phyloP scores from a whole-genome alignment of 805 yeast genomes.

The Yamadazyma kitorensis region DNA sequence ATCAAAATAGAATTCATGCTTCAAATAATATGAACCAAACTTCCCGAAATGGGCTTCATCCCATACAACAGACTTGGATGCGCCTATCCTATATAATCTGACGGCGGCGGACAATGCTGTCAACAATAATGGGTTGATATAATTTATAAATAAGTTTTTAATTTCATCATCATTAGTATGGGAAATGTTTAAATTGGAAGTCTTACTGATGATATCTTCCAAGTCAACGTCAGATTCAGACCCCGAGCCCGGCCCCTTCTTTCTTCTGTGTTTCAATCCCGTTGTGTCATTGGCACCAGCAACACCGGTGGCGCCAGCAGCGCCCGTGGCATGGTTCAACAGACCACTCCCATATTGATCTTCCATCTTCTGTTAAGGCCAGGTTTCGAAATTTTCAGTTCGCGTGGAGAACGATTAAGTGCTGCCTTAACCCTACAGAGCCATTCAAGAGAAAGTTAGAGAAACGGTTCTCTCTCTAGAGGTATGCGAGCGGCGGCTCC shows the following conservation, averaged over 20 bases:
- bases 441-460: no score
- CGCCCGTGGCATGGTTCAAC: neutral
- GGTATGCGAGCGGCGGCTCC: no score
- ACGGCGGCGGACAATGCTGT: conserved; percentile 41
- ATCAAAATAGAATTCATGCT: conserved; percentile 80
- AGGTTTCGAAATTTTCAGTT: no score
- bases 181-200: conserved; percentile 17
- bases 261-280: conserved; percentile 3
- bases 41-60: conserved; percentile 92
- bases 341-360: neutral
- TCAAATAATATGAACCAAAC: conserved; percentile 76
- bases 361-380: neutral
- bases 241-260: neutral
- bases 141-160: conserved; percentile 10
- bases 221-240: conserved; percentile 15
- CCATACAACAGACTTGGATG: conserved; percentile 83
- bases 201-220: conserved; percentile 20
- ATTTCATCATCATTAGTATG: conserved; percentile 7
- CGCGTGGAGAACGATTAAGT: no score
- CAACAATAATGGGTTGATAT: conserved; percentile 29
- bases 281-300: neutral
- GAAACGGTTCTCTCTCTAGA: no score
- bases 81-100: conserved; percentile 72
- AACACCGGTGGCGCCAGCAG: neutral
- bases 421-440: no score